Percentiles rank a stretch among this genome's conserved stretches.
Conservation (phyloP, 768 basidiomycete genomes). For the Trichaptum fuscoviolaceum region DNA sequence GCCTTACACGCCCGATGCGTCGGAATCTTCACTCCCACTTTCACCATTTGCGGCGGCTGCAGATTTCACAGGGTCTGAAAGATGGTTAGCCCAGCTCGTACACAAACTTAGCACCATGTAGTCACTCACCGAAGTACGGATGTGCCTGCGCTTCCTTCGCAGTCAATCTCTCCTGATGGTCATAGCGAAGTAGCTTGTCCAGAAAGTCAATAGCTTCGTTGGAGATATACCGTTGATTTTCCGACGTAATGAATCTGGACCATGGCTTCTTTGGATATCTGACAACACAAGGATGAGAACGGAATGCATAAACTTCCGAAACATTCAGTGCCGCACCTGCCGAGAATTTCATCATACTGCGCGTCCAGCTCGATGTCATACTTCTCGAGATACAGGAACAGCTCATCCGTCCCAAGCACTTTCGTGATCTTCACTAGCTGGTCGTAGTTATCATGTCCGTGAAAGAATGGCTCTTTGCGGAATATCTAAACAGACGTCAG, state of each 20-base stretch:
- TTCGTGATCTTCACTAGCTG: slow-evolving; percentile 98
- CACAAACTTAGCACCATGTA: slow-evolving; percentile 11
- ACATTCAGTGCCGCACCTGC: slow-evolving; percentile 45
- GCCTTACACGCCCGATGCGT: slow-evolving; percentile 20
- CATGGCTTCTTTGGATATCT: slow-evolving; percentile 94
- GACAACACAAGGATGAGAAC: slow-evolving; percentile 9
- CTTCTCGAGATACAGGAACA: slow-evolving; percentile 89
- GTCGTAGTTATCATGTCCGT: slow-evolving; percentile 98
- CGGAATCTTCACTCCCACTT: slow-evolving; percentile 47
- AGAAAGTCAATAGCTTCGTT: slow-evolving; percentile 96
- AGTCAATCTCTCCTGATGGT: slow-evolving; percentile 94
- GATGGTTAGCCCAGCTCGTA: slow-evolving; percentile 15
- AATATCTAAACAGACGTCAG: slow-evolving; percentile 63
- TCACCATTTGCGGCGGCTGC: slow-evolving; percentile 50
- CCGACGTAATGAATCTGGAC: slow-evolving; percentile 91
- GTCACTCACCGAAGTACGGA: slow-evolving; percentile 76
- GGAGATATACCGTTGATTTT: slow-evolving; percentile 93
- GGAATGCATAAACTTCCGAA: slow-evolving; percentile 11
- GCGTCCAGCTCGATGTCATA: slow-evolving; percentile 94
- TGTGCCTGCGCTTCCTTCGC: slow-evolving; percentile 90
- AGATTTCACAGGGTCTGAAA: slow-evolving; percentile 63
- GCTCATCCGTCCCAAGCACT: slow-evolving; percentile 93
- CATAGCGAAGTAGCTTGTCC: slow-evolving; percentile 92
- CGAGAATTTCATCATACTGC: slow-evolving; percentile 93
- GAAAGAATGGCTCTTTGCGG: slow-evolving; percentile 99